Base-by-base conservation (phyloP, 2,329 filamentous ascomycete genomes). In the Trichoderma sp. region DNA sequence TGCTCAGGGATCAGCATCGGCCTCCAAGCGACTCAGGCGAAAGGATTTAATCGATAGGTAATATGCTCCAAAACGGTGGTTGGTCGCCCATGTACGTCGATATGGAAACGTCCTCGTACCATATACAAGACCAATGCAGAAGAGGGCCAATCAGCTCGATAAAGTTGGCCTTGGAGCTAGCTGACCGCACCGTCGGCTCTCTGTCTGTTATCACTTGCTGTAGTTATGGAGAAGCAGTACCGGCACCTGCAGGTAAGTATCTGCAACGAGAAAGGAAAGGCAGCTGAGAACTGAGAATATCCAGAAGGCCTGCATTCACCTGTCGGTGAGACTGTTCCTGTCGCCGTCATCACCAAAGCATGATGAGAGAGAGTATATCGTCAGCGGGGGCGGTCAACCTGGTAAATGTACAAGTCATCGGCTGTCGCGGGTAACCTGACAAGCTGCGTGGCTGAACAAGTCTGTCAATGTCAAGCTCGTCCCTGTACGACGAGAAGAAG, bases 221-320 rank as follows among this genome's bases (percentile, higher is more conserved):
- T 68, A 30, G 11, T 3, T 53, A 53, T 50, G 47, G 47, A 53
- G 47, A 53, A 53, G 11, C 20, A 12, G 39, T n/a, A 9, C 39
- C 39, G 15, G 1, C 20, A 28, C 12, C 64, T n/a, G 55, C 36
- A 28, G 11, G 20, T 63, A n/a, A 32, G 55, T 32, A 50, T 68
- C 57, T 68, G 53, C 55, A 59, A 26, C 57, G 7, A 20, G n/a
- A 36, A n/a, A 4, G 23, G 13, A 39, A 32, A 61, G 23, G 65
- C 55, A 68, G 55, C 55, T 61, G 65, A 59, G 55, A 61, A 23
- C 39, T 67, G 64, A 67, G 64, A 58, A 30, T 67, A 30, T 67
- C 17, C 64, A 20, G 17, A 15, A 58, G 43, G 13, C 43, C 11
- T 34, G 43, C 34, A 28, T 43, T 59, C 34, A 26, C 23, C 55